Evolutionary conservation across 805 yeast species (phyloP).

Genomic region (Wickerhamomyces xylosicus): DNA sequence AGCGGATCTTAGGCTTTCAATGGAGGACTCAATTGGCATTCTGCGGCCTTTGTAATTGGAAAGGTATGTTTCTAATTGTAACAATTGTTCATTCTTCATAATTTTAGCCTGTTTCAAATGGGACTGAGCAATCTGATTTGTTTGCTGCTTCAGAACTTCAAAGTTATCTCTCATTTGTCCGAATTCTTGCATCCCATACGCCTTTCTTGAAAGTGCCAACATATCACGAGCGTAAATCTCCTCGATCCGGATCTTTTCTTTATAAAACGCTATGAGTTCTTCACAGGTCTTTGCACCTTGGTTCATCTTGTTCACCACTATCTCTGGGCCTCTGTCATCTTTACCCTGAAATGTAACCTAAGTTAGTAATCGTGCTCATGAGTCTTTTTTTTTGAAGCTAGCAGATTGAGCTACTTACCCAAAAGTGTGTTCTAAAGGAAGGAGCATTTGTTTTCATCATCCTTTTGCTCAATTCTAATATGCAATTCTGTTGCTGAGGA

Average conservation of each 20-base stretch:
- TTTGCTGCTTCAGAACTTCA: slow-evolving; percentile 48
- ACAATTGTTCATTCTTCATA: slow-evolving; percentile 38
- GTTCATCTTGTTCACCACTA: slow-evolving; percentile 45
- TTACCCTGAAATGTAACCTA: slow-evolving; percentile 31
- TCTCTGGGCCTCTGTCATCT: slow-evolving; percentile 49
- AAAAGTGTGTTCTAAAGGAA: not conserved
- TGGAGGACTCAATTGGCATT: slow-evolving; percentile 45
- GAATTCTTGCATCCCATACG: slow-evolving; percentile 45
- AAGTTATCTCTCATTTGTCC: slow-evolving; percentile 53
- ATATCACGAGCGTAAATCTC: slow-evolving; percentile 59
- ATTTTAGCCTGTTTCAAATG: slow-evolving; percentile 44
- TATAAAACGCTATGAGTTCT: slow-evolving; percentile 36
- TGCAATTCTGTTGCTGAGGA: too few relatives aligned
- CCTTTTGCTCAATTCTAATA: too few relatives aligned
- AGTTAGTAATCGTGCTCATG: not conserved
- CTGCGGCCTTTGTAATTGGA: slow-evolving; percentile 40
- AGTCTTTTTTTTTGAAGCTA: too few relatives aligned
- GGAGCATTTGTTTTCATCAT: not conserved
- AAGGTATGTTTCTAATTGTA: slow-evolving; percentile 42
- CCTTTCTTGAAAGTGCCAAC: slow-evolving; percentile 36
- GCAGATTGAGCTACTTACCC: too few relatives aligned
- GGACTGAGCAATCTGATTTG: slow-evolving; percentile 44
- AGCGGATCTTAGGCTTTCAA: slow-evolving; percentile 42
- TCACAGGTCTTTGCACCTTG: slow-evolving; percentile 50
- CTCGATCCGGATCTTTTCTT: slow-evolving; percentile 52